Percentiles rank a stretch among this genome's conserved stretches.
phyloP scores from a whole-genome alignment of 208 protist species.

The Trichomonas vaginalis region DNA sequence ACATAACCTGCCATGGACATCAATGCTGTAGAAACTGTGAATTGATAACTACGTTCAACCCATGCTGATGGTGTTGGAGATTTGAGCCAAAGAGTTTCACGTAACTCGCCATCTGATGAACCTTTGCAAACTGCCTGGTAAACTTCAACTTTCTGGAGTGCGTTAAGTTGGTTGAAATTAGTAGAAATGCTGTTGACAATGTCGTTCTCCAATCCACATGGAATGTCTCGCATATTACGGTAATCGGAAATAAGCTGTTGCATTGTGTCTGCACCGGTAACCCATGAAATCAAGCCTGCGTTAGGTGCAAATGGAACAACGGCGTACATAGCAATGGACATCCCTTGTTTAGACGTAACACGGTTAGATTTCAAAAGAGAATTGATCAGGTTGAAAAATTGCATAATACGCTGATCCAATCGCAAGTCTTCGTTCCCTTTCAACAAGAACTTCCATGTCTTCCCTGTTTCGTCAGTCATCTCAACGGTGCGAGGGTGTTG shows the following conservation, averaged over 20 bases:
- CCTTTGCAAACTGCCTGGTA: background rate
- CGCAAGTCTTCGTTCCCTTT: constrained; percentile 21
- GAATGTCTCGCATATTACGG: background rate
- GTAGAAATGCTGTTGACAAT: background rate
- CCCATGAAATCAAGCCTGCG: background rate
- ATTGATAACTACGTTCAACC: background rate
- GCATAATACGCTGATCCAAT: constrained; percentile 15
- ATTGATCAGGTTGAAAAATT: constrained; percentile 13
- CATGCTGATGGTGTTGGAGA: background rate
- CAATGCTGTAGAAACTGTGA: background rate
- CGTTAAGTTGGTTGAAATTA: background rate
- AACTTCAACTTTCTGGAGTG: background rate
- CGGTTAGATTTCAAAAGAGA: background rate
- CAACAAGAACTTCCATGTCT: background rate
- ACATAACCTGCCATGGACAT: constrained; percentile 19
- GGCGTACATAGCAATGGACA: background rate
- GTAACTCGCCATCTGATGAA: background rate
- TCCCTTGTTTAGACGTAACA: background rate
- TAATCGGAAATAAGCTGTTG: constrained; percentile 8
- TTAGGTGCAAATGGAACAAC: constrained; percentile 9
- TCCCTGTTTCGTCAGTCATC: background rate
- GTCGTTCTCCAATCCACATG: background rate
- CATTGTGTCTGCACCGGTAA: background rate
- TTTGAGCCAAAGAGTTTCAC: background rate
- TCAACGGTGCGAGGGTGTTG: background rate